phyloP scores from a whole-genome alignment of 768 basidiomycete species.

The Amanita thiersii region DNA sequence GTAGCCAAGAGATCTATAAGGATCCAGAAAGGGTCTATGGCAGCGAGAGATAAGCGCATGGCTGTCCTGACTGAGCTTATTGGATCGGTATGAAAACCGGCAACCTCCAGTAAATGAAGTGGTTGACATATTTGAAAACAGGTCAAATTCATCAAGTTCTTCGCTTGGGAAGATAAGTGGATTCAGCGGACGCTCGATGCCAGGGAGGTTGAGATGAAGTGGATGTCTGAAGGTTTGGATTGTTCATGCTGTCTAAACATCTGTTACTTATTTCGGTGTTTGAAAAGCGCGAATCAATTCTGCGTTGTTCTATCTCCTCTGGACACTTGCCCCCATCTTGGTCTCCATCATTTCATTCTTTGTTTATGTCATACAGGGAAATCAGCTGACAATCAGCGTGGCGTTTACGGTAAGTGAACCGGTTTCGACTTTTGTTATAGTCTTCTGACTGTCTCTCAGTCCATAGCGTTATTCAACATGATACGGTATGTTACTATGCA shows the following conservation, averaged over 20 bases:
- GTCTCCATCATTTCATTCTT: constrained; percentile 79
- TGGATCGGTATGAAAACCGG: constrained; percentile 36
- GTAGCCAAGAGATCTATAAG: constrained; percentile 51
- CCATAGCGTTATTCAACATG: constrained; percentile 83
- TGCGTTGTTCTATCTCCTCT: constrained; percentile 62
- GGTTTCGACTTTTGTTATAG: neutral
- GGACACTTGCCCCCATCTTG: constrained; percentile 69
- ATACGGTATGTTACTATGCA: constrained; percentile 40
- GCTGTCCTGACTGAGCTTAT: constrained; percentile 73
- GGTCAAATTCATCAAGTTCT: constrained; percentile 79
- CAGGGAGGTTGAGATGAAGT: constrained; percentile 61
- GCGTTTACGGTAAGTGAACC: constrained; percentile 68
- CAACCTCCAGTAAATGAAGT: neutral
- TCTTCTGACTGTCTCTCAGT: constrained; percentile 21
- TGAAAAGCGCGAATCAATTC: constrained; percentile 58
- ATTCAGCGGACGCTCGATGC: constrained; percentile 56
- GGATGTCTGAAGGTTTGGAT: constrained; percentile 61
- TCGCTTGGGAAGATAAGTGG: constrained; percentile 78
- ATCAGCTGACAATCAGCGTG: constrained; percentile 66
- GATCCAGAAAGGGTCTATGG: constrained; percentile 50
- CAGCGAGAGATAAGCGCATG: constrained; percentile 71
- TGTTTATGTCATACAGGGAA: constrained; percentile 60
- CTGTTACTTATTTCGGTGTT: neutral
- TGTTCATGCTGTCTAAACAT: neutral
- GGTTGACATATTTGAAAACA: constrained; percentile 13